Evolutionary conservation across 495 filamentous ascomycete genomes (phyloP).

Genomic region (Penicillium riverlandense): DNA sequence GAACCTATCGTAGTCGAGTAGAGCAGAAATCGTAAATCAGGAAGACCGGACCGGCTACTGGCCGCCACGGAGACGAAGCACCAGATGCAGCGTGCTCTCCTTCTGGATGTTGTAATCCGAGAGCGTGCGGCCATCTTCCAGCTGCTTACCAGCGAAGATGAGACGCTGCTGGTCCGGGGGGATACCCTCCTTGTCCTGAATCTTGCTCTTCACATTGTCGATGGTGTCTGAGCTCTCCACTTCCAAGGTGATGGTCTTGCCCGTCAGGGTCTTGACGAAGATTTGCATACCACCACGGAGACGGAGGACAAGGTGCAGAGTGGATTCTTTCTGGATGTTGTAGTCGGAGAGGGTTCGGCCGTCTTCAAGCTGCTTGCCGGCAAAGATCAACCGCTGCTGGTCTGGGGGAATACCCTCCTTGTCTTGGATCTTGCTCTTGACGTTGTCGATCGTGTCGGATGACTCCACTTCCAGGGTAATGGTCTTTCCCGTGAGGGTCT

Average conservation of each 20-base stretch:
- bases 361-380: constrained; percentile 91
- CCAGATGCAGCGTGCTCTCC: constrained; percentile 82
- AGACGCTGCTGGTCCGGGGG: constrained; percentile 84
- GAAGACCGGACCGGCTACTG: constrained; percentile 38
- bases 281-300: constrained; percentile 98
- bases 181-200: constrained; percentile 90
- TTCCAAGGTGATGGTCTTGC: constrained; percentile 88
- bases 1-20: constrained; percentile 21
- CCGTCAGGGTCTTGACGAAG: constrained; percentile 89
- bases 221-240: constrained; percentile 88
- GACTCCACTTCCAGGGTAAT: constrained; percentile 67
- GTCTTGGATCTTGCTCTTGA: constrained; percentile 97
- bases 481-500: constrained; percentile 66
- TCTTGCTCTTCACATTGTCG: constrained; percentile 89
- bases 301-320: constrained; percentile 93
- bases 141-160: constrained; percentile 87
- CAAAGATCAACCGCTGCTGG: constrained; percentile 92
- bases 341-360: constrained; percentile 93
- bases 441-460: constrained; percentile 95
- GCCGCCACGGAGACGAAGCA: constrained; percentile 81
- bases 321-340: constrained; percentile 99
- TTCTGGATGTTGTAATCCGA: constrained; percentile 95
- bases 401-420: constrained; percentile 95
- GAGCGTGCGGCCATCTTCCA: constrained; percentile 78
- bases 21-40: constrained; percentile 7